Evolutionary conservation across 1,139 yeast species (phyloP).

Genomic region (Zygoascus sp.): DNA sequence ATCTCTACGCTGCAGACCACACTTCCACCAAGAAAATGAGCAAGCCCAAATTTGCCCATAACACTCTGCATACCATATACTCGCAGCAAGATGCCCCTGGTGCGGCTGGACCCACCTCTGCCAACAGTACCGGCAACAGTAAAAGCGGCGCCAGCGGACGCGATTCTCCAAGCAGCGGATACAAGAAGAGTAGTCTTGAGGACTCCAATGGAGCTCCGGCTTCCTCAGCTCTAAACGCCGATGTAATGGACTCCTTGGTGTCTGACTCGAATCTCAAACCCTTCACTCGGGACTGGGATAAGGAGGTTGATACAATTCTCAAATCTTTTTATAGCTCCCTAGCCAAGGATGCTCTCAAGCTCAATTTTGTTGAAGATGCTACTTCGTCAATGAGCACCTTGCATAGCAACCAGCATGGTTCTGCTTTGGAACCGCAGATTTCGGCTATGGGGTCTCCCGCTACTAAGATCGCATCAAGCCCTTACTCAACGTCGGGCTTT

Average conservation of each 20-base stretch:
- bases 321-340: conserved; percentile 28
- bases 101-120: background rate
- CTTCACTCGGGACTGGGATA: conserved; percentile 29
- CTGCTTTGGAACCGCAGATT: background rate
- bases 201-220: background rate
- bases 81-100: conserved; percentile 1
- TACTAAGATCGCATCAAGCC: conserved; percentile 2
- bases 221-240: background rate
- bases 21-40: conserved; percentile 36
- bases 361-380: conserved; percentile 20
- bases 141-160: too few relatives aligned
- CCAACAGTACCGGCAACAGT: too few relatives aligned
- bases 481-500: conserved; percentile 1
- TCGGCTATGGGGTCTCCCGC: background rate
- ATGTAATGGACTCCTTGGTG: conserved; percentile 21
- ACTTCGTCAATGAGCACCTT: conserved; percentile 11
- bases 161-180: background rate
- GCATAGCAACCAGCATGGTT: conserved; percentile 12
- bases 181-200: conserved; percentile 7
- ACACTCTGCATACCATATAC: conserved; percentile 27
- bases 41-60: conserved; percentile 29
- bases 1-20: conserved; percentile 36
- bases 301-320: conserved; percentile 27
- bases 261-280: conserved; percentile 21
- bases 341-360: conserved; percentile 28